Evolutionary conservation across 2,329 filamentous ascomycete species (phyloP), one percentile per base, ranked within the genome.

Genomic region (Byssoonygena ceratinophila): DNA sequence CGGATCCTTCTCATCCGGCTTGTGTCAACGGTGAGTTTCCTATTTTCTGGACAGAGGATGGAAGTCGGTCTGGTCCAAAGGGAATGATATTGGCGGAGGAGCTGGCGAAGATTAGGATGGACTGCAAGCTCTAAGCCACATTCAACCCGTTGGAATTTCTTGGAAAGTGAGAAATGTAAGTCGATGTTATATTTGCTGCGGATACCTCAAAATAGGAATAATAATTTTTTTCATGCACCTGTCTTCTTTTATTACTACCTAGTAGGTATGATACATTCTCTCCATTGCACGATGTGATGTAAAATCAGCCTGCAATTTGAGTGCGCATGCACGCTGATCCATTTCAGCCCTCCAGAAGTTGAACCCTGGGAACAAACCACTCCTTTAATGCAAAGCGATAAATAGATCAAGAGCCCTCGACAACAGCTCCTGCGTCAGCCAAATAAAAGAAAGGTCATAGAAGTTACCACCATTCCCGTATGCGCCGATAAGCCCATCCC

Each of bases 31-130:
- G 57, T 18, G 55, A 56, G 16, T 55, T 58, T 31, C 49, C 59
- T 5, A 63, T 67, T 41, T 59, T 65, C 29, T 68, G 66, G 11
- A 64, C 62, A 1, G 63, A 63, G 49, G 68, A 70, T 54, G 68
- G 68, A 11, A 70, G 67, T 54, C 62, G 68, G 7, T 68, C 67
- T 16, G 68, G 67, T 1, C 54, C 48, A 7, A 65, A 67, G 52
- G 63, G 64, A 23, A 55, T 68, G 55, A 59, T 63, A n/a, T 51
- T 71, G 55, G 61, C 59, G 57, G 66, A 71, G 7, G 68, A 71
- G 57, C 55, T 71, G 62, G 67, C 63, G 1, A 69, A 63, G 59
- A 59, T 54, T 29, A 61, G 47, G 45, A 63, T 14, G 20, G 29
- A 18, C 32, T 54, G 57, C 18, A 54, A 54, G 36, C 46, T 58